Conservation (phyloP, 345 rosid genomes). For the Corymbia maculata region DNA sequence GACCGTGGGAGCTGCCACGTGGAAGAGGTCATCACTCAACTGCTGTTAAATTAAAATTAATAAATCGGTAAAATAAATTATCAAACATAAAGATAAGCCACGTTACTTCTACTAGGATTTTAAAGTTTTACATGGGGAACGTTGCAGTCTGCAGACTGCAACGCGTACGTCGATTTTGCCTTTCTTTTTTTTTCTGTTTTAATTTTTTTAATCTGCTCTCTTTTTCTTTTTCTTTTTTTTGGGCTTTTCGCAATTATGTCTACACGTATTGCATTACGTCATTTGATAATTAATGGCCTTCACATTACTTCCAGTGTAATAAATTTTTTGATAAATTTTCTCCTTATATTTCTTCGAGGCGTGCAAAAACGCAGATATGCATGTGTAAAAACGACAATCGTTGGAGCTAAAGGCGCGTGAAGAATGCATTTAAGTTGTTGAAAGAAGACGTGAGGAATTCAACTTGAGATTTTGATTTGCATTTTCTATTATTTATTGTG, state of each 20-base stretch:
- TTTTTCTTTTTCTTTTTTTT: not conserved
- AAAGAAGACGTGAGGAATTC: accelerated
- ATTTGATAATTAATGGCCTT: not conserved
- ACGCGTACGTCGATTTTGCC: not conserved
- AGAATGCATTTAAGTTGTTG: not conserved
- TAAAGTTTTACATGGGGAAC: not conserved
- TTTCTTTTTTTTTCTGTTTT: not conserved
- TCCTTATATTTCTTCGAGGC: not conserved
- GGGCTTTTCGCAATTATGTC: not conserved
- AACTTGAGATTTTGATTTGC: not conserved
- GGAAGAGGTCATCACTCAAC: not conserved
- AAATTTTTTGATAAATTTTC: not conserved
- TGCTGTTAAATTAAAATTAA: not conserved
- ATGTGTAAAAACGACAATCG: not conserved
- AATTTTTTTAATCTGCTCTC: not conserved
- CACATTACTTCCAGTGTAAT: not conserved
- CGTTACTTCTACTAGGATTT: not conserved
- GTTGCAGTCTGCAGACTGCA: not conserved
- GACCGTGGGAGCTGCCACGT: not conserved
- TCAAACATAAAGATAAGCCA: not conserved
- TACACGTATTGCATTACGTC: not conserved
- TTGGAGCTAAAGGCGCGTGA: not conserved
- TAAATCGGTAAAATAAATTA: not conserved
- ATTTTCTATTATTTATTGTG: not conserved
- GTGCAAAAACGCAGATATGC: not conserved